These are phyloP conservation scores for Pleurotus salmoneostramineus DNA, from an alignment of 768 basidiomycete species.

Conservation along the genomic window DNA sequence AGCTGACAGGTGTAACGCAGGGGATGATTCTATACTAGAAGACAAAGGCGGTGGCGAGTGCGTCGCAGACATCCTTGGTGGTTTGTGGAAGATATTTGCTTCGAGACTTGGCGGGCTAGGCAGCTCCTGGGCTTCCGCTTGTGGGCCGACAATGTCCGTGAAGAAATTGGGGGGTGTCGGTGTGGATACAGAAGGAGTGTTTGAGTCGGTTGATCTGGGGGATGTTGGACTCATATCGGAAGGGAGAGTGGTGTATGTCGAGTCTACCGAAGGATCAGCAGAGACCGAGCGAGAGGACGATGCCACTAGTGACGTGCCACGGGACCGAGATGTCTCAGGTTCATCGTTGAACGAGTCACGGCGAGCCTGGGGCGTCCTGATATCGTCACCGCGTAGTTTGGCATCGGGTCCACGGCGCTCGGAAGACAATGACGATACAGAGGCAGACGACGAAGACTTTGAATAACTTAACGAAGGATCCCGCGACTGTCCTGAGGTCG, in stretches of 20 bases:
- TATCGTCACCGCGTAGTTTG: background rate
- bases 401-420: background rate
- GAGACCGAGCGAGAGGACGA: constrained; percentile 10
- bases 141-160: background rate
- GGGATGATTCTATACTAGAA: background rate
- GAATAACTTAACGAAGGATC: background rate
- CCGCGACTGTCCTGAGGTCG: background rate
- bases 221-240: background rate
- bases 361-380: background rate
- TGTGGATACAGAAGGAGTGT: background rate
- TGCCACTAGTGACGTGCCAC: background rate
- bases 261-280: too few relatives aligned
- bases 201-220: background rate
- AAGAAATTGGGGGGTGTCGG: background rate
- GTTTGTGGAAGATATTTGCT: background rate
- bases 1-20: background rate
- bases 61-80: background rate
- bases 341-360: background rate
- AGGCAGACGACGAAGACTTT: constrained; percentile 1
- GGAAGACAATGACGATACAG: background rate
- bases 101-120: constrained; percentile 4
- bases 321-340: background rate
- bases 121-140: background rate
- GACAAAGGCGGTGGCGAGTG: background rate
- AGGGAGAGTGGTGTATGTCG: background rate